These are phyloP conservation scores for Neonectria punicea DNA, from an alignment of 2,329 filamentous ascomycete species.

Conservation along the genomic window DNA sequence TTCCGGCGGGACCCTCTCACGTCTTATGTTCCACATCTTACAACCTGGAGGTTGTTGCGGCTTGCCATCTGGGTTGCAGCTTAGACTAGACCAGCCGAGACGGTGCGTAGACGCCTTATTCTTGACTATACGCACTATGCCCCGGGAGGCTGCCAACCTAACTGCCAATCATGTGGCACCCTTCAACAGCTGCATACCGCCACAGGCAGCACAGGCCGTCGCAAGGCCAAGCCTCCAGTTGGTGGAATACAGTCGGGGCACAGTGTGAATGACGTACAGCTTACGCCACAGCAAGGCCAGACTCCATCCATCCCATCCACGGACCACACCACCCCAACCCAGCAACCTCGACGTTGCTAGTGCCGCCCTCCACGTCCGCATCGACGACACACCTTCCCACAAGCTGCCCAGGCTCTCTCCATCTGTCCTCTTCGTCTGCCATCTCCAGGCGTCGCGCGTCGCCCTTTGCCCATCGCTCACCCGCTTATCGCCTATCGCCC, in stretches of 20 bases:
- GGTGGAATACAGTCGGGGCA: background rate
- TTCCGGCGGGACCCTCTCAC: conserved; percentile 16
- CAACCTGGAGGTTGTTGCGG: background rate
- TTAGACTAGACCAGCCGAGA: conserved; percentile 25
- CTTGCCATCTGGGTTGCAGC: background rate
- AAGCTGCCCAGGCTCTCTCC: conserved; percentile 37
- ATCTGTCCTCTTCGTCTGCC: conserved; percentile 31
- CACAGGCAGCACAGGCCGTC: conserved; percentile 17
- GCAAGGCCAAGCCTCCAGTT: conserved; percentile 12
- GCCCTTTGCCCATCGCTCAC: conserved; percentile 26
- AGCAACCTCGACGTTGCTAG: conserved; percentile 34
- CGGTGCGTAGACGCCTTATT: conserved; percentile 34
- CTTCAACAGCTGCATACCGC: conserved; percentile 23
- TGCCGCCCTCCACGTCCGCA: conserved; percentile 40
- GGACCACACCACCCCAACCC: conserved; percentile 40
- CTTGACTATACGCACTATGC: conserved; percentile 33
- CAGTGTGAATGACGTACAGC: background rate
- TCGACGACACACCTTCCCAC: conserved; percentile 45
- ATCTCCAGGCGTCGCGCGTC: conserved; percentile 11
- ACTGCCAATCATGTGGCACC: conserved; percentile 48
- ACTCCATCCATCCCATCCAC: conserved; percentile 22
- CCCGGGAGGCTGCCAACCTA: conserved; percentile 19
- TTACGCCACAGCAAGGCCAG: conserved; percentile 26
- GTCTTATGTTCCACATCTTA: conserved; percentile 1
- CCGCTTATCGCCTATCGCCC: conserved; percentile 24